phyloP scores from a whole-genome alignment of 176 grass and related monocot species.

The Microstegium vimineum region DNA sequence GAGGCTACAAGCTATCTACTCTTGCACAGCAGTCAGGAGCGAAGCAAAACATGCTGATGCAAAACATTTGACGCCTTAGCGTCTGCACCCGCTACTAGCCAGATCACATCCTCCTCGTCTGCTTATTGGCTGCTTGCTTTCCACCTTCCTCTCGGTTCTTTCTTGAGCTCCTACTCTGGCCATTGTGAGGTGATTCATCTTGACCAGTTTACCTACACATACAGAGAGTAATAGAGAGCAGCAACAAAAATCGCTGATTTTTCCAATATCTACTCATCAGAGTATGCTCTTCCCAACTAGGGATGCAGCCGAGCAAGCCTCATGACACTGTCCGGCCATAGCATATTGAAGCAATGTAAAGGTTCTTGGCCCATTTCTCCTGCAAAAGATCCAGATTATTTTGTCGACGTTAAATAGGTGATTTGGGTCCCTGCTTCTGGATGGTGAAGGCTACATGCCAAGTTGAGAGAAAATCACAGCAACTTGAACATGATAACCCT shows the following conservation, averaged over 20 bases:
- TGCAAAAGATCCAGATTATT: constrained; percentile 32
- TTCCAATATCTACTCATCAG: constrained; percentile 18
- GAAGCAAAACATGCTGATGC: constrained; percentile 39
- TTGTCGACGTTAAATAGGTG: neutral
- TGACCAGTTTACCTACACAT: constrained; percentile 45
- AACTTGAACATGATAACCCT: neutral
- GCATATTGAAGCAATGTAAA: constrained; percentile 94
- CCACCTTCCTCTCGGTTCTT: constrained; percentile 19
- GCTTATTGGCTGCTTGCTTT: constrained; percentile 37
- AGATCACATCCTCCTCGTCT: constrained; percentile 22
- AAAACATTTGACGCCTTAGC: constrained; percentile 31
- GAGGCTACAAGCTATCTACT: constrained; percentile 31
- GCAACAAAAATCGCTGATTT: constrained; percentile 31
- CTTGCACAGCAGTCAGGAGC: constrained; percentile 24
- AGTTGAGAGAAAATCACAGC: neutral
- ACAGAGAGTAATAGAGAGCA: constrained; percentile 44
- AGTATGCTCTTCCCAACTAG: constrained; percentile 30
- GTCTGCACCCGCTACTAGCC: constrained; percentile 23
- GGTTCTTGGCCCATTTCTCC: constrained; percentile 99
- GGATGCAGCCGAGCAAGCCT: constrained; percentile 31
- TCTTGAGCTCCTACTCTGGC: constrained; percentile 23
- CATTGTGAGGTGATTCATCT: constrained; percentile 35
- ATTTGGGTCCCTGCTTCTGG: neutral
- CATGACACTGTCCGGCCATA: constrained; percentile 78
- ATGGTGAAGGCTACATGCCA: neutral